Evolutionary conservation across 1,139 yeast genomes (phyloP), one percentile per base, ranked within the genome.

Genomic region (Yamadazyma blattariae): DNA sequence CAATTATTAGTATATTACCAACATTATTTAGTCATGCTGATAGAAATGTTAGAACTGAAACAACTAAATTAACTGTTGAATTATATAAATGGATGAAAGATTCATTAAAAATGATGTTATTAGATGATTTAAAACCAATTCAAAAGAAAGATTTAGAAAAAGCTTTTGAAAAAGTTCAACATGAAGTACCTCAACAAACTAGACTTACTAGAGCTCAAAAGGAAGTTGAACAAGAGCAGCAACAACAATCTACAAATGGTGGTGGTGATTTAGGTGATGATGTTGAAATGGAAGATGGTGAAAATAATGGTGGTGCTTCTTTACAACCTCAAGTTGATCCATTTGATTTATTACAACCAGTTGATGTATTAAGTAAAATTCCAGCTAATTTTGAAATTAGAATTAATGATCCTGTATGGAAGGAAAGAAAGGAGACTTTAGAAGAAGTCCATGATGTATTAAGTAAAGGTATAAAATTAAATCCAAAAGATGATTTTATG

Each of bases 21-120:
- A 82, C 80, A 48, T 58, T 89, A 34, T 89, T 89, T 54, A 82
- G 79, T 3, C 96, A 90, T 56, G 89, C 96, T 2, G 98, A 94
- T 59, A 77, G 76, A 47, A 86, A 77, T 41, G 97, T 94, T 7
- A 75, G 98, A 52, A 77, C 81, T 2, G 96, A 87, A 52, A 78
- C 96, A 2, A 74, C 82, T 7, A 70, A 71, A 32, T 65, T 92
- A 44, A 70, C 90, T 0, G 78, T 87, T 3, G 88, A 81, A 41
- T 54, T 90, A 19, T 81, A 82, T 56, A 75, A 78, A 42, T 86
- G 95, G 86, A 73, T 85, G 56, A 95, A 94, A 4, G 77, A 71
- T 20, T 67, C 79, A 0, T 64, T 88, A 33, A 78, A 79, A 34
- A 67, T 73, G 11, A 56, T 79, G 0, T 61, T 89, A 27, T 75